Evolutionary conservation across 768 basidiomycete species (phyloP).

Genomic region (Ephemerocybe angulata): DNA sequence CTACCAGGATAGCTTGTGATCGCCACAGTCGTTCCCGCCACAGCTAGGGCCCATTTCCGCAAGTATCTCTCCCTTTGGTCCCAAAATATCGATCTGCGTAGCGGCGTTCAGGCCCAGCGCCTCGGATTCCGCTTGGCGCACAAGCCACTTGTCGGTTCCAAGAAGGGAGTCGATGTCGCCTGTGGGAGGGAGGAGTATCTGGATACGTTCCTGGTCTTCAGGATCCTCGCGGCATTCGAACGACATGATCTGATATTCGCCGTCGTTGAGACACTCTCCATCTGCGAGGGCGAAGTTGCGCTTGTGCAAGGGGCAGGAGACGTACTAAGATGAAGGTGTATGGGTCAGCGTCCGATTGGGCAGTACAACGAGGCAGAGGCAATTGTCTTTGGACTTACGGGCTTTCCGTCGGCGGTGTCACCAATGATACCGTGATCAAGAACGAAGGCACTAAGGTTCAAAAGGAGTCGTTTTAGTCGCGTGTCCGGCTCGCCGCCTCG

Average conservation of each 20-base stretch:
- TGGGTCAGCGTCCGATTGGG: neutral
- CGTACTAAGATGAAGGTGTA: slow-evolving; percentile 18
- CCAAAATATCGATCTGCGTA: slow-evolving; percentile 29
- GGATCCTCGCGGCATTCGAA: slow-evolving; percentile 53
- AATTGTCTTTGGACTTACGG: too few relatives aligned
- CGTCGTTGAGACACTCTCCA: slow-evolving; percentile 59
- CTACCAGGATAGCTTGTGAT: slow-evolving; percentile 19
- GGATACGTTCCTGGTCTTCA: slow-evolving; percentile 27
- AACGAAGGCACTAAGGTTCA: slow-evolving; percentile 69
- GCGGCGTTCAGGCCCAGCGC: slow-evolving; percentile 27
- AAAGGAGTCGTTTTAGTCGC: too few relatives aligned
- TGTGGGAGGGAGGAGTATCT: slow-evolving; percentile 53
- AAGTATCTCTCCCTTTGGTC: slow-evolving; percentile 6
- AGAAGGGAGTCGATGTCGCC: slow-evolving; percentile 57
- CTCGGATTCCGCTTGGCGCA: slow-evolving; percentile 48
- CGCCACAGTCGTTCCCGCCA: slow-evolving; percentile 10
- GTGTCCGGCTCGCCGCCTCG: too few relatives aligned
- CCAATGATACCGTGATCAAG: slow-evolving; percentile 69
- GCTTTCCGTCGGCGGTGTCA: slow-evolving; percentile 52
- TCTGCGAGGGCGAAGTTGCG: slow-evolving; percentile 55
- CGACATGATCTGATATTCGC: slow-evolving; percentile 53
- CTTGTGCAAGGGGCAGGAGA: slow-evolving; percentile 60
- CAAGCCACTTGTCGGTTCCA: slow-evolving; percentile 63
- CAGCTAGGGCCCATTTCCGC: neutral
- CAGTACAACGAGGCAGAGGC: too few relatives aligned